Evolutionary conservation across 2,329 filamentous ascomycete genomes (phyloP), one percentile per base, ranked within the genome.

Genomic region (Alternaria ethzedia): DNA sequence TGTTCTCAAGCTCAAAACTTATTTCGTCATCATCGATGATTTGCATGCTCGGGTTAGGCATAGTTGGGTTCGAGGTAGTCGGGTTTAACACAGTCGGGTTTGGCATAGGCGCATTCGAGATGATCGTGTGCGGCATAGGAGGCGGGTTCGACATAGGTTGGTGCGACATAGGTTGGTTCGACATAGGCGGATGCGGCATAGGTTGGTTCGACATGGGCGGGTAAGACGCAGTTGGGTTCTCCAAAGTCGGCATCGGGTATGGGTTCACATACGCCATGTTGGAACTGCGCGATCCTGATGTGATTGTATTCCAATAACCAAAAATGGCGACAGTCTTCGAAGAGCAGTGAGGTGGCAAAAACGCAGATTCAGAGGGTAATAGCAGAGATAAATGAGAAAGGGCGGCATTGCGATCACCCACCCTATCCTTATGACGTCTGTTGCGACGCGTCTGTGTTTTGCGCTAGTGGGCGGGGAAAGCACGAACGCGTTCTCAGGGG

Each of bases 1-100:
- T 54, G 21, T 68, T 62, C n/a, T 68, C 65, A 46, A 73, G 23
- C 36, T 63, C 58, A 28, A 49, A 20, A 4, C 64, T 46, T n/a
- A 57, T 23, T 12, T 28, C 30, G 17, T 65, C 64, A 7, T 59
- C 55, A 49, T 69, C 63, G n/a, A 41, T 30, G 26, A 61, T 57
- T 9, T 47, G 43, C 43, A 47, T 15, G 25, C 15, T n/a, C 32
- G 15, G 32, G 13, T 36, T n/a, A n/a, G 13, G 6, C 32, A n/a
- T 8, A n/a, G 32, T 36, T 9, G 32, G 32, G 32, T 36, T 36
- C 32, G 32, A 36, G 7, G 32, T n/a, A n/a, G 32, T 36, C 7
- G 32, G 32, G 32, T 36, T 36, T 9, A 32, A 32, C 13, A 32
- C 30, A 36, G 32, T 15, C 4, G 32, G 32, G 15, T 9, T 9